Conservation (phyloP, 2,329 filamentous ascomycete genomes). For the Colletotrichum cordylinicola region DNA sequence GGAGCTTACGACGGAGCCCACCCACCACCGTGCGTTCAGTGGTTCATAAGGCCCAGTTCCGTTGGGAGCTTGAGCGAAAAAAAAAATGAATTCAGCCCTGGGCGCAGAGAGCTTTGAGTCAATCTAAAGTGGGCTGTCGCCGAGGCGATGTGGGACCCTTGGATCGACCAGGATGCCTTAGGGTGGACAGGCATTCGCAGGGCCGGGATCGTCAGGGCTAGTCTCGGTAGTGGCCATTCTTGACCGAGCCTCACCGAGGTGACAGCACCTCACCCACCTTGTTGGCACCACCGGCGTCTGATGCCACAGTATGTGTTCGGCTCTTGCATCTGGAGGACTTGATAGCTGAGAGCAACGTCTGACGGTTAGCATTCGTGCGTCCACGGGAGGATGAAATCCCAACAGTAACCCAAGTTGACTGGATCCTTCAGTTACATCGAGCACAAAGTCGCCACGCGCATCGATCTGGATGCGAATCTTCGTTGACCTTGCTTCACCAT, state of each 20-base stretch:
- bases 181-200: not conserved
- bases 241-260: not conserved
- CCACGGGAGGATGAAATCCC: not conserved
- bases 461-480: not conserved
- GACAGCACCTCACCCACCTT: not conserved
- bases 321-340: not conserved
- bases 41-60: not conserved
- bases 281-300: not conserved
- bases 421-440: not conserved
- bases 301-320: not conserved
- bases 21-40: not conserved
- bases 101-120: not conserved
- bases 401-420: not conserved
- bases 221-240: not conserved
- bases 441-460: not conserved
- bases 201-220: not conserved
- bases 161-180: not conserved
- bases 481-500: not conserved
- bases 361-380: not conserved
- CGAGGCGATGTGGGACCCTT: not conserved
- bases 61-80: not conserved
- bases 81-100: not conserved
- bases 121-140: not conserved
- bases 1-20: not conserved
- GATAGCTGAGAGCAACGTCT: not conserved